These are phyloP conservation scores for Paramyrothecium roridum DNA, from an alignment of 2,329 filamentous ascomycete species.

Conservation along the genomic window DNA sequence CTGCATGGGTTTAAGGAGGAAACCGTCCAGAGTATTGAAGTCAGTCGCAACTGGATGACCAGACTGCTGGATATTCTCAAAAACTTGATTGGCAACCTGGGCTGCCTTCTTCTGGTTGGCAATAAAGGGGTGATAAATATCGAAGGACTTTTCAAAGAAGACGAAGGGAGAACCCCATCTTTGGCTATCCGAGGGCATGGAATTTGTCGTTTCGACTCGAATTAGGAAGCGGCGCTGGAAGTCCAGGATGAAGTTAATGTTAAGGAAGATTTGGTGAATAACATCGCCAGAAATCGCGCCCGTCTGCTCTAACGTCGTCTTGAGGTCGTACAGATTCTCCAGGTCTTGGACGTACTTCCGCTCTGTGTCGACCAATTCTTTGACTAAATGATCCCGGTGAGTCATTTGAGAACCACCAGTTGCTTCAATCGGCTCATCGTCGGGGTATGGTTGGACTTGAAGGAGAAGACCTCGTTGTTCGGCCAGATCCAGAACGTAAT, in stretches of 20 bases:
- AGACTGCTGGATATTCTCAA: constrained; percentile 78
- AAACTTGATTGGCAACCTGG: constrained; percentile 76
- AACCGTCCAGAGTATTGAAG: constrained; percentile 84
- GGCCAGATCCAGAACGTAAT: constrained; percentile 83
- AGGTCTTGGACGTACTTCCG: constrained; percentile 97
- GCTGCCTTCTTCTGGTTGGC: constrained; percentile 93
- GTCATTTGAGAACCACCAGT: constrained; percentile 64
- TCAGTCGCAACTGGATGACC: constrained; percentile 80
- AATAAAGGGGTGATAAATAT: constrained; percentile 95
- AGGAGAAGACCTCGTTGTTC: constrained; percentile 73
- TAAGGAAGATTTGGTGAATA: constrained; percentile 93
- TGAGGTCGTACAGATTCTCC: constrained; percentile 88
- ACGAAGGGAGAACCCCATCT: constrained; percentile 95
- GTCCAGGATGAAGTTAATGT: constrained; percentile 90
- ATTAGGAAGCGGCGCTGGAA: constrained; percentile 95
- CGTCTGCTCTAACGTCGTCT: constrained; percentile 83
- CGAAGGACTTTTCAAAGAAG: constrained; percentile 80
- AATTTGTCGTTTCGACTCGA: constrained; percentile 92
- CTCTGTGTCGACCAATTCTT: constrained; percentile 90
- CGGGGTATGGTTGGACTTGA: constrained; percentile 55
- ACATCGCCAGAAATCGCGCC: constrained; percentile 85
- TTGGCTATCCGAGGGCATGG: constrained; percentile 70
- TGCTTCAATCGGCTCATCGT: constrained; percentile 44
- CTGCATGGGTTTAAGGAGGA: constrained; percentile 95
- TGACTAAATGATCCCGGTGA: constrained; percentile 81